phyloP scores from a whole-genome alignment of 164 flowering plant genomes.

The Magnolia kwangsiensis region DNA sequence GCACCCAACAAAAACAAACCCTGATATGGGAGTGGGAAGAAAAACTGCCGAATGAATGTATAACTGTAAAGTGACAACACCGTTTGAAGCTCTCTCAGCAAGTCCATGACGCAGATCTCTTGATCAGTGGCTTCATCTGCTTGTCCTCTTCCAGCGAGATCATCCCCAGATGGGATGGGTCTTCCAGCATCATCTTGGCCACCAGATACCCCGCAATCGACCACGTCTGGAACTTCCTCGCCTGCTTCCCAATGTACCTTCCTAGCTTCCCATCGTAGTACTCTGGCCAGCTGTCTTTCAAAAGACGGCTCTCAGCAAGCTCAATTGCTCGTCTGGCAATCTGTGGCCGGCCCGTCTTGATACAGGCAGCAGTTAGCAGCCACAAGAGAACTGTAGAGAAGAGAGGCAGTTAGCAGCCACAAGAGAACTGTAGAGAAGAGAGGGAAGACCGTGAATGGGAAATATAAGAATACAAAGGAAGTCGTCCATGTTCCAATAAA shows the following conservation, averaged over 20 bases:
- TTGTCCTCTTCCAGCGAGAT: conserved; percentile 34
- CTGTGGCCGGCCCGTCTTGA: conserved; percentile 35
- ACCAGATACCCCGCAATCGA: conserved; percentile 38
- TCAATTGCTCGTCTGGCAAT: conserved; percentile 33
- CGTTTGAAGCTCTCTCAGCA: conserved; percentile 13
- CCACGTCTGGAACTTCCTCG: conserved; percentile 39
- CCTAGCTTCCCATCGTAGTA: conserved; percentile 37
- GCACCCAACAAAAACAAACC: background rate
- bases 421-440: conserved; percentile 22
- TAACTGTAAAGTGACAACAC: background rate
- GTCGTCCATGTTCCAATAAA: background rate
- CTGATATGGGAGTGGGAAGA: background rate
- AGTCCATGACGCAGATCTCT: conserved; percentile 33
- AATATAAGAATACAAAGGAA: background rate
- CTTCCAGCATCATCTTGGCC: conserved; percentile 40
- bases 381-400: conserved; percentile 29
- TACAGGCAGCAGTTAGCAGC: conserved; percentile 35
- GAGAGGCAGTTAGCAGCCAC: conserved; percentile 28
- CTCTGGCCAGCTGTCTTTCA: conserved; percentile 35
- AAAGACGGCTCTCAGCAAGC: conserved; percentile 26
- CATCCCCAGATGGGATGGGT: conserved; percentile 38
- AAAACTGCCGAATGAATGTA: background rate
- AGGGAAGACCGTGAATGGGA: background rate
- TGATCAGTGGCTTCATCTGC: conserved; percentile 31
- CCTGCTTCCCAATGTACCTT: conserved; percentile 36